These are phyloP conservation scores for Trichomonascus vanleenenianus DNA, from an alignment of 805 yeast species.

Conservation along the genomic window DNA sequence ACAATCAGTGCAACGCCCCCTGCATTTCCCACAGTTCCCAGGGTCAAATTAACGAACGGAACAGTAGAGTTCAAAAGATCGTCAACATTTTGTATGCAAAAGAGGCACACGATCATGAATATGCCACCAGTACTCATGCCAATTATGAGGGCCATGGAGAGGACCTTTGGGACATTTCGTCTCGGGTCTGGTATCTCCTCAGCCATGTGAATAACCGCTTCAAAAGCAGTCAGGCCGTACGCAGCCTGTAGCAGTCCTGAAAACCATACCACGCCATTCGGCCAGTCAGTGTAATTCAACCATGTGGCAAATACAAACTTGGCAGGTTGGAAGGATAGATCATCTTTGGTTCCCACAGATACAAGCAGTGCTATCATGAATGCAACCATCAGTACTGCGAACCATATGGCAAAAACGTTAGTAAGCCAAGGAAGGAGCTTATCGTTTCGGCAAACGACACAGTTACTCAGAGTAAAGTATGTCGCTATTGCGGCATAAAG, in stretches of 20 bases:
- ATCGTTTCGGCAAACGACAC: constrained; percentile 10
- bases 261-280: constrained; percentile 58
- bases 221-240: constrained; percentile 74
- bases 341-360: constrained; percentile 8
- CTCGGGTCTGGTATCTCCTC: constrained; percentile 77
- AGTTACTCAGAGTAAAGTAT: constrained; percentile 9
- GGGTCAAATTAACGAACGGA: constrained; percentile 59
- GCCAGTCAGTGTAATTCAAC: constrained; percentile 51
- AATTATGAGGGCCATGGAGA: constrained; percentile 53
- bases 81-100: constrained; percentile 59
- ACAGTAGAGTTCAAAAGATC: constrained; percentile 70
- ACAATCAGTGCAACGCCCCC: constrained; percentile 62
- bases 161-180: constrained; percentile 65
- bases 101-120: constrained; percentile 61
- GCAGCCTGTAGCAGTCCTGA: constrained; percentile 73
- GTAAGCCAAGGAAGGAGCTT: constrained; percentile 11
- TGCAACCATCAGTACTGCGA: constrained; percentile 8
- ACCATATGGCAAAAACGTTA: constrained; percentile 10
- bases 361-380: constrained; percentile 11
- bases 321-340: constrained; percentile 11
- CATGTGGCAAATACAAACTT: constrained; percentile 13
- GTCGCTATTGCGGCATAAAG: constrained; percentile 9
- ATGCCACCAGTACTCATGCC: constrained; percentile 60
- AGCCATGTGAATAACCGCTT: constrained; percentile 69
- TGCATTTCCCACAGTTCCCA: constrained; percentile 47